Percentiles rank a stretch among this genome's conserved stretches.
Conservation (phyloP, 2,329 filamentous ascomycete species). For the Alternaria sp. region DNA sequence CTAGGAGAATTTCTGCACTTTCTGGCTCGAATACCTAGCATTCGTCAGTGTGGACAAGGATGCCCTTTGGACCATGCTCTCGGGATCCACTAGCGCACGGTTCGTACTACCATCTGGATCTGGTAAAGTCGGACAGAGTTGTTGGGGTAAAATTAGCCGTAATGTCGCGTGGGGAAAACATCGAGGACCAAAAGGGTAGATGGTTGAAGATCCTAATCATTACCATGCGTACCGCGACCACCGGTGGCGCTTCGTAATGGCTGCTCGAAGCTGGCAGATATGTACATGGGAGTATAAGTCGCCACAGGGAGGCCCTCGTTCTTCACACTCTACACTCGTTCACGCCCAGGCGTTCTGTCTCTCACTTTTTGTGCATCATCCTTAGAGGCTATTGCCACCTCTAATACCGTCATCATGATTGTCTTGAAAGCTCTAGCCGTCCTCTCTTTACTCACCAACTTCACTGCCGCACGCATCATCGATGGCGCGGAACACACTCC, state of each 20-base stretch:
- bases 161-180: constrained; percentile 1
- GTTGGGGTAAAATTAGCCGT: constrained; percentile 6
- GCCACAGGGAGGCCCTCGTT: constrained; percentile 2
- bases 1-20: constrained; percentile 6
- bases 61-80: constrained; percentile 1
- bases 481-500: constrained; percentile 35
- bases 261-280: neutral
- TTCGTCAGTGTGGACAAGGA: neutral
- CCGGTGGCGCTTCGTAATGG: constrained; percentile 4
- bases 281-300: constrained; percentile 15
- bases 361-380: constrained; percentile 16
- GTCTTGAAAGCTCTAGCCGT: constrained; percentile 21
- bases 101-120: neutral
- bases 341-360: constrained; percentile 6
- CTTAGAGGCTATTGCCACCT: neutral
- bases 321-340: constrained; percentile 1
- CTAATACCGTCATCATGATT: constrained; percentile 13
- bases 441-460: constrained; percentile 18
- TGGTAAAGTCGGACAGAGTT: neutral
- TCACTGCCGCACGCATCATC: constrained; percentile 16
- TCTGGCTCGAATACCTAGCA: constrained; percentile 5
- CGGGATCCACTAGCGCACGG: constrained; percentile 7
- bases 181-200: constrained; percentile 5
- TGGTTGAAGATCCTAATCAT: constrained; percentile 14
- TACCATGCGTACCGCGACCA: constrained; percentile 2